A percentile compares a stretch with the other conserved stretches of the same genome.
phyloP scores from a whole-genome alignment of 148 eudicot genomes.

The Nepenthes gracilis region DNA sequence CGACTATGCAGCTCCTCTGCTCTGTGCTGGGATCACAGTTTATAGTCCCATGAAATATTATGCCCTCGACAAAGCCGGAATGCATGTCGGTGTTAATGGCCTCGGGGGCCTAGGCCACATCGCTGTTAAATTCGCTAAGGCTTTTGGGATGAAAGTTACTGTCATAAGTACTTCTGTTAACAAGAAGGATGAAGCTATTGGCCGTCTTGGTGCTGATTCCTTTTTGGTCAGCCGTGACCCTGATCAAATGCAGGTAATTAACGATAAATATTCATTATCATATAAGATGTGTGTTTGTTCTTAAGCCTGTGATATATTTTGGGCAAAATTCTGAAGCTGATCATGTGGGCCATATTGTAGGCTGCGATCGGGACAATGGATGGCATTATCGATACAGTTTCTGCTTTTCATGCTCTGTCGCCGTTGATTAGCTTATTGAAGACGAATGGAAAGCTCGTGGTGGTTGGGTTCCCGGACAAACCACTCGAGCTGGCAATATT shows the following conservation, averaged over 20 bases:
- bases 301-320: too few relatives aligned
- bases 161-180: constrained; percentile 18
- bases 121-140: constrained; percentile 23
- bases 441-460: constrained; percentile 25
- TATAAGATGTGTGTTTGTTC: too few relatives aligned
- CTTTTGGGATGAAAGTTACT: constrained; percentile 16
- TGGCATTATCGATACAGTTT: constrained; percentile 30
- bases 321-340: too few relatives aligned
- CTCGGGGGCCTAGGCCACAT: constrained; percentile 24
- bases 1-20: constrained; percentile 13
- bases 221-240: constrained; percentile 13
- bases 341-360: constrained; percentile 6
- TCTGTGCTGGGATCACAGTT: constrained; percentile 22
- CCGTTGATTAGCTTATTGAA: constrained; percentile 33
- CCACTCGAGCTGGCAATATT: constrained; percentile 24
- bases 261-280: too few relatives aligned
- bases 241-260: constrained; percentile 12
- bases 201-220: constrained; percentile 12
- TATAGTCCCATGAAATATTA: constrained; percentile 18
- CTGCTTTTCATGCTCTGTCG: constrained; percentile 21
- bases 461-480: constrained; percentile 28
- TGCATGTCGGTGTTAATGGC: constrained; percentile 19
- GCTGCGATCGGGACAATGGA: constrained; percentile 42
- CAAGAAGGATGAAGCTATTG: constrained; percentile 15
- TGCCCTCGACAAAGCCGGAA: constrained; percentile 9